Base-by-base conservation (phyloP, 441 rosid genomes). In the Syzygium syzygioides region DNA sequence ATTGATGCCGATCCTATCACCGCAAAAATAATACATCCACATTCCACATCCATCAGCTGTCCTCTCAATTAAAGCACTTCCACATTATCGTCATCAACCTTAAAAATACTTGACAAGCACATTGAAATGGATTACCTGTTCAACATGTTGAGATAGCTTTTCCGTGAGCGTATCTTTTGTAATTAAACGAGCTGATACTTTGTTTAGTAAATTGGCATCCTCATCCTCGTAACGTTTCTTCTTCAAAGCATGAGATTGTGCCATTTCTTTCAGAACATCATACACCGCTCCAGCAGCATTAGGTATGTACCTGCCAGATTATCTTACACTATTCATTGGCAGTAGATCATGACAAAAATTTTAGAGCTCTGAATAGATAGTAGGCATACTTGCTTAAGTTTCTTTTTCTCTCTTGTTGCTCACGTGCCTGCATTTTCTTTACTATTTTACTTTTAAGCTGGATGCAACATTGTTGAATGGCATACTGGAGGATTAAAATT, bases 401-500 rank as follows among this genome's bases (percentile, higher is more conserved):
- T 88, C 98, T 93, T 90, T 97, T 98, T 45, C 99, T 93, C 93
- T 96, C 98, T 93, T 97, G 99, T 88, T 97, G 99, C 90, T 98
- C 99, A 79, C 99, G 98, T 5, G 98, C 98, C 90, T 95, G 99
- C 90, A 95, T 89, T 91, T 92, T 97, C 94, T 93, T 96, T 84
- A 96, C 91, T 90, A 98, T 97, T 93, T 98, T 98, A 86, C 95
- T 93, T 92, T 97, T 98, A 79, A 98, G 95, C 93, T 98, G 99
- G 94, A 93, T 93, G 94, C 99, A 98, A 92, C 99, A 98, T 90
- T 98, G 99, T 92, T 97, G 96, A 89, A 97, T 92, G 83, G 98
- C 99, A 89, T 94, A 94, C 99, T 98, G 94, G 48, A 92, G 45
- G 90, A 88, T 68, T 7, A 41, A 85, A n/a, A 90, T 45, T 79